phyloP scores from a whole-genome alignment of 2,329 filamentous ascomycete species.

The Penicillium sp. region DNA sequence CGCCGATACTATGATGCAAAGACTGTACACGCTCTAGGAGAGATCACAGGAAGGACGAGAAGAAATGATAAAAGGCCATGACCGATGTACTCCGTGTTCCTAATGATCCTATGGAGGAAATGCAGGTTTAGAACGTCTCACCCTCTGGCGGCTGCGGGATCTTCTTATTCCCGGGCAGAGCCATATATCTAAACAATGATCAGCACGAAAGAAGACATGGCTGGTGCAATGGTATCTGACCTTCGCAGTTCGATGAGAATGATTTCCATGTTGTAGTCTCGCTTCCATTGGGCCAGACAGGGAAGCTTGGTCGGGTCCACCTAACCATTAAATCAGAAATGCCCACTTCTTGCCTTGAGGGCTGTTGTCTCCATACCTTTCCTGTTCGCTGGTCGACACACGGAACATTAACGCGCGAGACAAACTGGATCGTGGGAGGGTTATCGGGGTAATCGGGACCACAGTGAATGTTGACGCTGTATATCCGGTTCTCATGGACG shows the following conservation, averaged over 20 bases:
- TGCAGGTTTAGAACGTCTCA: constrained; percentile 49
- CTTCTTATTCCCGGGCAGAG: constrained; percentile 85
- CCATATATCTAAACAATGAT: constrained; percentile 69
- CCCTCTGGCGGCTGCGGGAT: constrained; percentile 89
- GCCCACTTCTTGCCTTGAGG: not conserved
- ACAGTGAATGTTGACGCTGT: constrained; percentile 95
- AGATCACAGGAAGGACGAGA: constrained; percentile 14
- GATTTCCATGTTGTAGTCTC: constrained; percentile 92
- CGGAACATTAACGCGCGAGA: constrained; percentile 92
- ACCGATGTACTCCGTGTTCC: constrained; percentile 29
- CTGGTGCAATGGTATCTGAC: constrained; percentile 40
- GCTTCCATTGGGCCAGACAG: constrained; percentile 83
- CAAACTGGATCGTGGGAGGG: constrained; percentile 85
- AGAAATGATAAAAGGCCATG: constrained; percentile 22
- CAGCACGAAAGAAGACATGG: not conserved
- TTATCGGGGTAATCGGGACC: constrained; percentile 80
- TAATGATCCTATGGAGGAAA: constrained; percentile 18
- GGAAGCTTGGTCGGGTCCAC: constrained; percentile 79
- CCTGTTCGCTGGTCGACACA: constrained; percentile 79
- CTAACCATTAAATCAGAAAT: constrained; percentile 35
- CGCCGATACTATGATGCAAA: constrained; percentile 36
- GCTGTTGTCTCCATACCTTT: constrained; percentile 56
- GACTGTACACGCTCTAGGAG: constrained; percentile 35
- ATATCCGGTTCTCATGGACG: constrained; percentile 97
- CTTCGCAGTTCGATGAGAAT: constrained; percentile 79